Evolutionary conservation across 2,329 filamentous ascomycete genomes (phyloP).

Genomic region (Trichoderma pleuroti): DNA sequence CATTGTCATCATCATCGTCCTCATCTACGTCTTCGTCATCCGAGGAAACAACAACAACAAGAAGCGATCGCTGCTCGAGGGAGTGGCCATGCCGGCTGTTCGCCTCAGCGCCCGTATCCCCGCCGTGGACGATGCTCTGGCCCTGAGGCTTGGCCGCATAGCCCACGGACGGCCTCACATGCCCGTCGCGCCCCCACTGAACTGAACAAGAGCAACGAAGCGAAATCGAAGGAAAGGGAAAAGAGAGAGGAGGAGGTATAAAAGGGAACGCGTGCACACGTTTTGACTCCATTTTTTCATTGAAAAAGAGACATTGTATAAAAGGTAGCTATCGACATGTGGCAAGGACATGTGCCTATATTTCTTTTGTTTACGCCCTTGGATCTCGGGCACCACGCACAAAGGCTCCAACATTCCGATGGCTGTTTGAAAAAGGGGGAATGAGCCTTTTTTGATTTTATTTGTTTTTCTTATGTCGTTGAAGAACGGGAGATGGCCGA

Average conservation of each 20-base stretch:
- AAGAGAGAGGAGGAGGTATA: not conserved
- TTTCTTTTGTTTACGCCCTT: constrained; percentile 20
- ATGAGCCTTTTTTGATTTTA: not conserved
- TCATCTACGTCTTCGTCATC: constrained; percentile 46
- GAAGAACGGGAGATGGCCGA: constrained; percentile 7
- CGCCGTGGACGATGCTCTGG: not conserved
- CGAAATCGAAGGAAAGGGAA: not conserved
- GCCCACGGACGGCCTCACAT: constrained; percentile 5
- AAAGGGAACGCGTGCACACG: not conserved
- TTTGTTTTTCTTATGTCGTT: constrained; percentile 7
- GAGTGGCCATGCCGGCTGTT: not conserved
- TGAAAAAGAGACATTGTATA: constrained; percentile 21
- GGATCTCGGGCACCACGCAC: not conserved
- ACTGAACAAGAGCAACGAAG: not conserved
- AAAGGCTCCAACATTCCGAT: constrained; percentile 4
- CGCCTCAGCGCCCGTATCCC: not conserved
- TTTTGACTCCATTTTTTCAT: constrained; percentile 17
- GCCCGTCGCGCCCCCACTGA: not conserved
- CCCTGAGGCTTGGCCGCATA: not conserved
- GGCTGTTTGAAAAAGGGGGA: not conserved
- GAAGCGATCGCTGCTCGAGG: constrained; percentile 32
- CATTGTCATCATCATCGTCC: constrained; percentile 50
- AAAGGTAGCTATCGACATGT: constrained; percentile 20
- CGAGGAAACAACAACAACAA: constrained; percentile 30
- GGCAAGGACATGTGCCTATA: constrained; percentile 16